Evolutionary conservation across 2,329 filamentous ascomycete genomes (phyloP).

Genomic region (Trichophyton rubrum): DNA sequence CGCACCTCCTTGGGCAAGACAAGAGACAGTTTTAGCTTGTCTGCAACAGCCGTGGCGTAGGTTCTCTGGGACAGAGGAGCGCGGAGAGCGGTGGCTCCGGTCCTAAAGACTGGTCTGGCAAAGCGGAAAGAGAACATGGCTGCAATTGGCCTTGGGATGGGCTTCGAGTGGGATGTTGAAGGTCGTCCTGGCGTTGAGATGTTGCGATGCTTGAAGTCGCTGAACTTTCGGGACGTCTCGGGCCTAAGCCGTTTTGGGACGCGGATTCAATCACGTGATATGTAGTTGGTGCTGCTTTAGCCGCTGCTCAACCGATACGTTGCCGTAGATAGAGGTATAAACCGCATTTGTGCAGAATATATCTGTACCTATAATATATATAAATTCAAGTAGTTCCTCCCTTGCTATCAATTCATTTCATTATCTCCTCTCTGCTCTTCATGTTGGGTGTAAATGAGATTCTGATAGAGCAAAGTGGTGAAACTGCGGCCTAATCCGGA

Average conservation of each 20-base stretch:
- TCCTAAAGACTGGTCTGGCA: conserved; percentile 78
- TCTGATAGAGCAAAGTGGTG: not conserved
- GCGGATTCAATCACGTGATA: conserved; percentile 5
- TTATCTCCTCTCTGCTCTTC: not conserved
- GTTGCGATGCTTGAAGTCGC: conserved; percentile 9
- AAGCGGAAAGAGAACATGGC: conserved; percentile 88
- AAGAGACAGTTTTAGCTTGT: conserved; percentile 98
- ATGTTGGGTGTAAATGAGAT: not conserved
- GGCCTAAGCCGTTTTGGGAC: conserved; percentile 5
- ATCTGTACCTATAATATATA: not conserved
- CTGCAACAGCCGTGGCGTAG: conserved; percentile 76
- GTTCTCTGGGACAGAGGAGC: conserved; percentile 70
- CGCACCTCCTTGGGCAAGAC: conserved; percentile 96
- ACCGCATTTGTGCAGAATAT: too few species aligned
- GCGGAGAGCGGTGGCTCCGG: conserved; percentile 57
- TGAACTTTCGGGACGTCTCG: conserved; percentile 11
- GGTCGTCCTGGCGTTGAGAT: conserved; percentile 4
- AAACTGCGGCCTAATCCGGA: conserved; percentile 7
- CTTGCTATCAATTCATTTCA: not conserved
- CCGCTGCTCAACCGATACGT: not conserved
- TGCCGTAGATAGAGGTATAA: not conserved
- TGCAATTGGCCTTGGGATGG: conserved; percentile 19
- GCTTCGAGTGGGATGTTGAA: conserved; percentile 6
- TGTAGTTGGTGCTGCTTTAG: not conserved
- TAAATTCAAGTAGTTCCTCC: not conserved